Conservation (phyloP, 139 green algal species). For the Chlorella sp. region DNA sequence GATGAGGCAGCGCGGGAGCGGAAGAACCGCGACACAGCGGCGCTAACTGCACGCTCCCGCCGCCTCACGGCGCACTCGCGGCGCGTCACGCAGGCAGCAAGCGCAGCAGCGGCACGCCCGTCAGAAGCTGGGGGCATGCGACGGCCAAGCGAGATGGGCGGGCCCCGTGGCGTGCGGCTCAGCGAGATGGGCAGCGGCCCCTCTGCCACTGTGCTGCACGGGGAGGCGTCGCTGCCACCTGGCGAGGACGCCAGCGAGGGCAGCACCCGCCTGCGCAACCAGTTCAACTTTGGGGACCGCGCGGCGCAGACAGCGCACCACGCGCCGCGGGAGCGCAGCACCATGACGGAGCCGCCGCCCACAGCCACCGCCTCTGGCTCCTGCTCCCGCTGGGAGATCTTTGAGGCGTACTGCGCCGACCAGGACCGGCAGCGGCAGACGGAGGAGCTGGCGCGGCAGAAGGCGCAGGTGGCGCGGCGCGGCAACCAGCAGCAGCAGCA, state of each 20-base stretch:
- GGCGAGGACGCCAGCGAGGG: background rate
- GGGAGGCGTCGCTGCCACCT: background rate
- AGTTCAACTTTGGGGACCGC: conserved; percentile 94
- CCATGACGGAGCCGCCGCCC: conserved; percentile 83
- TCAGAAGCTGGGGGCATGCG: background rate
- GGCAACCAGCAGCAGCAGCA: conserved; percentile 24
- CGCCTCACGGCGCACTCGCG: conserved; percentile 1
- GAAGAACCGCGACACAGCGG: background rate
- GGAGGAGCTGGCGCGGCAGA: conserved; percentile 73
- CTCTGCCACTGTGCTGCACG: conserved; percentile 4
- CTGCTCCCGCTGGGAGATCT: conserved; percentile 89
- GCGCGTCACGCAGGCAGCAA: conserved; percentile 10
- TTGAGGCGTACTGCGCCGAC: conserved; percentile 91
- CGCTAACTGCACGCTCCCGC: background rate
- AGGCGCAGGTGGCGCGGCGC: conserved; percentile 43
- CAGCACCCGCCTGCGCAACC: conserved; percentile 80
- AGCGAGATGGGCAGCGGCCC: background rate
- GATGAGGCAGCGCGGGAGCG: conserved; percentile 76
- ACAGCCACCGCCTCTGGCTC: conserved; percentile 67
- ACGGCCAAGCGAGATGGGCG: background rate
- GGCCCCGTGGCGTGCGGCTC: background rate
- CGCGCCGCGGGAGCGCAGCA: conserved; percentile 66
- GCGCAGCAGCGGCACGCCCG: background rate
- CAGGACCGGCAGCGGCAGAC: conserved; percentile 74
- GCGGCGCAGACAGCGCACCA: conserved; percentile 78